Evolutionary conservation across 495 filamentous ascomycete species (phyloP).

Genomic region (Antarctomyces pellizariae): DNA sequence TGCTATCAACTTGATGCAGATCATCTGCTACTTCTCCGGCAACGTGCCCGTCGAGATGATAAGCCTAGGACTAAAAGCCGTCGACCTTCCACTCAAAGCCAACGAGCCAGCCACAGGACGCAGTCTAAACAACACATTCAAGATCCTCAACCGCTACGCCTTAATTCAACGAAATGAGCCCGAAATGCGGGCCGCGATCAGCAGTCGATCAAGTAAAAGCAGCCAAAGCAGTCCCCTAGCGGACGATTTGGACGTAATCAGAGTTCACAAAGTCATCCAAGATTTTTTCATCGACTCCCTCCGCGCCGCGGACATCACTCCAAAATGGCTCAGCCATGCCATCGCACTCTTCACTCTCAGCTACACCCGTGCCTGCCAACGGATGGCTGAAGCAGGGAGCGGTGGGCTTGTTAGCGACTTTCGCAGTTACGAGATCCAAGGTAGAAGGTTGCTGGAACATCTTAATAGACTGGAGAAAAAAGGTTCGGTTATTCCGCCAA

Average conservation of each 20-base stretch:
- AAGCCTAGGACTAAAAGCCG: conserved; percentile 27
- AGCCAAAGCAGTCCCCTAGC: conserved; percentile 22
- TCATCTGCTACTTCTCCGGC: conserved; percentile 54
- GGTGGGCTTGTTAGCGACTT: conserved; percentile 48
- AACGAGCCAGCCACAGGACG: conserved; percentile 22
- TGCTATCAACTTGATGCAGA: conserved; percentile 46
- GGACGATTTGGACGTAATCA: conserved; percentile 42
- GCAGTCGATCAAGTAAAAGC: conserved; percentile 20
- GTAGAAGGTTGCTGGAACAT: conserved; percentile 28
- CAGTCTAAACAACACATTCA: conserved; percentile 39
- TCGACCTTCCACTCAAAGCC: conserved; percentile 34
- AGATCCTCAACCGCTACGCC: conserved; percentile 42
- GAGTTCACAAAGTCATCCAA: conserved; percentile 59
- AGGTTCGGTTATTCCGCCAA: conserved; percentile 14
- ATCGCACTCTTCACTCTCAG: conserved; percentile 34
- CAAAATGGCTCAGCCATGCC: conserved; percentile 41
- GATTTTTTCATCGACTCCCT: conserved; percentile 53
- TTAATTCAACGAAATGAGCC: conserved; percentile 41
- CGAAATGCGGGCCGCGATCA: conserved; percentile 17
- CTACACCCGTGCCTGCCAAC: conserved; percentile 33
- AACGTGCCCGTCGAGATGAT: conserved; percentile 59
- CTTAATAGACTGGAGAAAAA: conserved; percentile 20
- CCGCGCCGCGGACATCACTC: conserved; percentile 27
- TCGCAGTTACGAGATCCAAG: conserved; percentile 45
- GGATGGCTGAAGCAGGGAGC: conserved; percentile 28